phyloP scores from a whole-genome alignment of 2,329 filamentous ascomycete genomes.

The Fusarium coffeatum region DNA sequence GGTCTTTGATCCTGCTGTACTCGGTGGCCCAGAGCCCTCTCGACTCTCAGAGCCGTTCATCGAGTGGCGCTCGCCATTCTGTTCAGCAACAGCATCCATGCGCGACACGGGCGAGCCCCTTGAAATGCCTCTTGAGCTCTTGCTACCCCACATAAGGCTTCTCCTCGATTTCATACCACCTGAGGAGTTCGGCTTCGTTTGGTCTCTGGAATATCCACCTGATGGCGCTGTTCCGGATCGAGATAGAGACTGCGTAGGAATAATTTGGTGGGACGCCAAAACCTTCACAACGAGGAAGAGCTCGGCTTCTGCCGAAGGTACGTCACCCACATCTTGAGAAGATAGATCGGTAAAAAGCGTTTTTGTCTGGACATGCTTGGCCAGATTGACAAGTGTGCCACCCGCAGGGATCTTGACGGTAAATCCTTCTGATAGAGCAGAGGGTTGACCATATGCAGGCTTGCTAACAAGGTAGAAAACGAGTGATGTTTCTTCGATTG shows the following conservation, averaged over 20 bases:
- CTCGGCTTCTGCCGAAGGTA: slow-evolving; percentile 72
- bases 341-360: slow-evolving; percentile 91
- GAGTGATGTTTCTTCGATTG: slow-evolving; percentile 79
- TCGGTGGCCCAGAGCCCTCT: slow-evolving; percentile 61
- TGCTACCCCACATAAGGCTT: slow-evolving; percentile 78
- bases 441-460: slow-evolving; percentile 69
- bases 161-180: slow-evolving; percentile 67
- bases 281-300: slow-evolving; percentile 88
- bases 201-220: slow-evolving; percentile 57
- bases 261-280: slow-evolving; percentile 67
- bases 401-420: slow-evolving; percentile 80
- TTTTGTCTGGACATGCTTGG: slow-evolving; percentile 76
- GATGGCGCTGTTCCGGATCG: slow-evolving; percentile 62
- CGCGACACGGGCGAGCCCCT: slow-evolving; percentile 60
- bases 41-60: slow-evolving; percentile 55
- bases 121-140: slow-evolving; percentile 66
- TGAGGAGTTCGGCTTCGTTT: slow-evolving; percentile 61
- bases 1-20: slow-evolving; percentile 65
- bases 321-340: slow-evolving; percentile 75
- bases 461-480: slow-evolving; percentile 83
- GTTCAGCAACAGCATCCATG: slow-evolving; percentile 69
- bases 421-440: slow-evolving; percentile 84
- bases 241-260: slow-evolving; percentile 60
- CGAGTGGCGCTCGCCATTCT: slow-evolving; percentile 55
- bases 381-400: slow-evolving; percentile 74